These are phyloP conservation scores for Waltiozyma sp. DNA, from an alignment of 1,139 yeast species.

Conservation along the genomic window DNA sequence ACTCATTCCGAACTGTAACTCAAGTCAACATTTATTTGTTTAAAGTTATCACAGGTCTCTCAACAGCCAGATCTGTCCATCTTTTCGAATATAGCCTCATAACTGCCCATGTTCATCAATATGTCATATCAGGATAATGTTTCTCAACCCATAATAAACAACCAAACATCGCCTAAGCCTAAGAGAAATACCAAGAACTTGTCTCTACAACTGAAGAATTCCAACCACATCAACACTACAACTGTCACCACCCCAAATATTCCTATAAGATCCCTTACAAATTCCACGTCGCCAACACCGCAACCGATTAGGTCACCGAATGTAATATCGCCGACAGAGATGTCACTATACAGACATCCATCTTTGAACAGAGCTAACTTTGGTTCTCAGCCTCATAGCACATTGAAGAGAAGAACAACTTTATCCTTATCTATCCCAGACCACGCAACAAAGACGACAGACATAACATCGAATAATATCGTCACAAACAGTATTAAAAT, in stretches of 20 bases:
- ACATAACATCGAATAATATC: conserved; percentile 7
- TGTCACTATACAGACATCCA: conserved; percentile 15
- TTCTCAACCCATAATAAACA: not conserved
- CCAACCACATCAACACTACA: conserved; percentile 1
- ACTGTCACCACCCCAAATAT: conserved; percentile 1
- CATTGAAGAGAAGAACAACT: conserved; percentile 15
- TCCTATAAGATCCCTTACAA: conserved; percentile 1
- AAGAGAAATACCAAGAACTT: conserved; percentile 16
- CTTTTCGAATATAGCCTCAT: too few species aligned
- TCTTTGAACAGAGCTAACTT: conserved; percentile 8
- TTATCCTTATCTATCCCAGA: conserved; percentile 17
- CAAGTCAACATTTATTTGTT: too few species aligned
- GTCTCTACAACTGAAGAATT: conserved; percentile 10
- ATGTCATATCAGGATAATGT: not conserved
- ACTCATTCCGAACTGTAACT: too few species aligned
- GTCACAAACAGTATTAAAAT: conserved; percentile 9
- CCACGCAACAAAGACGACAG: conserved; percentile 7
- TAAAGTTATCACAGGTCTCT: too few species aligned
- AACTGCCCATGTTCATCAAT: not conserved
- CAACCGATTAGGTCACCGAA: not conserved
- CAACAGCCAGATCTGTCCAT: too few species aligned
- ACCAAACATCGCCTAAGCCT: conserved; percentile 6
- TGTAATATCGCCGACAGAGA: conserved; percentile 5
- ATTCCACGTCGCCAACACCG: not conserved
- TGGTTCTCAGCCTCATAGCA: not conserved